phyloP scores from a whole-genome alignment of 257 asterid genomes.

The Verbascum thapsus region DNA sequence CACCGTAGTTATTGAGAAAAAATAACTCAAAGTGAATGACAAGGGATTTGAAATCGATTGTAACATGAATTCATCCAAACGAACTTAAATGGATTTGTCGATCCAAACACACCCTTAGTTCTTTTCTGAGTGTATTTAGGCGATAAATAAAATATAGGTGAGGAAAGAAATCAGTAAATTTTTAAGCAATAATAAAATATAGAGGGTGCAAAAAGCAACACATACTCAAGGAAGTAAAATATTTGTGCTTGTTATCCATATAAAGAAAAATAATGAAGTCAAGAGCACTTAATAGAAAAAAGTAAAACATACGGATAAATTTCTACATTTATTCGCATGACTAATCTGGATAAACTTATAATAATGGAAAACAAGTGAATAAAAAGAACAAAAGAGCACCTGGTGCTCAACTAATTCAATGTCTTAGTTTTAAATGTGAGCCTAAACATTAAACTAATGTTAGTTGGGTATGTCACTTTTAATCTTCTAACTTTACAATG shows the following conservation, averaged over 20 bases:
- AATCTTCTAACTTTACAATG: background rate
- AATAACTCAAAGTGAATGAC: too few relatives aligned
- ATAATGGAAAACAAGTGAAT: slow-evolving; percentile 18
- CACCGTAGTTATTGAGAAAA: too few relatives aligned
- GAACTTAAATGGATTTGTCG: too few relatives aligned
- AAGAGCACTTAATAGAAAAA: background rate
- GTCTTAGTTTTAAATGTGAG: background rate
- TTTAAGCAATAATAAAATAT: background rate
- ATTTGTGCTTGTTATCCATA: slow-evolving; percentile 8
- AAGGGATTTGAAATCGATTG: too few relatives aligned
- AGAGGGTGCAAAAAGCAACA: background rate
- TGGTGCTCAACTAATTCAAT: slow-evolving; percentile 16
- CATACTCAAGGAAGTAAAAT: slow-evolving; percentile 22
- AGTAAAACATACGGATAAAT: background rate
- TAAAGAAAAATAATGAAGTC: slow-evolving; percentile 1
- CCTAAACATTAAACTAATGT: slow-evolving; percentile 1
- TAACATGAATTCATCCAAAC: too few relatives aligned
- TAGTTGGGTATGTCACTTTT: background rate
- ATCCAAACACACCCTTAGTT: too few relatives aligned
- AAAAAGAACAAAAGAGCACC: slow-evolving; percentile 2
- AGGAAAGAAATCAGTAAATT: background rate
- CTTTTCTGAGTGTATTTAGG: background rate
- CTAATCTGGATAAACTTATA: slow-evolving; percentile 9
- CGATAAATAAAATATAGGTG: background rate
- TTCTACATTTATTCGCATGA: background rate